Base-by-base conservation (phyloP, 2,329 filamentous ascomycete genomes). In the Aspergillus sergii region DNA sequence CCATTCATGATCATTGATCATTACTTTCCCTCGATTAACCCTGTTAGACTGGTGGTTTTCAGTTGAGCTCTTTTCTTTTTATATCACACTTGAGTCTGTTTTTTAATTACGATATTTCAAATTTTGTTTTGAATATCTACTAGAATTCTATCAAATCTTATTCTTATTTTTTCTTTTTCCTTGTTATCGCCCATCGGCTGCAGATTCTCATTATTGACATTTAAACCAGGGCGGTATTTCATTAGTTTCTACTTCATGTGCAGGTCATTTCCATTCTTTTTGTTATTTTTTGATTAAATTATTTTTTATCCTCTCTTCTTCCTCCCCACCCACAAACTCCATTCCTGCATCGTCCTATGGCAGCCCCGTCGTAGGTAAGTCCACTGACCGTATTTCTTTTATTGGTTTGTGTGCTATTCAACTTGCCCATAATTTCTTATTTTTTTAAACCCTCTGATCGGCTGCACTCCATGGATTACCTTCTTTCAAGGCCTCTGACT, bases 311-410 rank as follows among this genome's bases (percentile, higher is more conserved):
- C 30, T 39, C 16, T 36, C 21, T n/a, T 16, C 8, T 36, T 32
- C 32, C 21, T 55, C 51, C 51, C 51, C 34, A 55, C 51, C 51
- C 51, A 55, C 51, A 55, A 55, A 39, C 19, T 28, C 51, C 51
- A 50, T 50, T 19, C 28, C n/a, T 12, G 14, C 8, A 36, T 30
- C 46, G 16, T 26, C 46, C 48, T 51, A 55, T 55, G 51, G 41
- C 51, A 36, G 51, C 21, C 23, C 11, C 36, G 32, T 55, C 11
- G 30, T 36, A 55, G 34, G 19, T 53, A 53, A 39, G 51, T 55
- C 51, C 30, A 55, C 51, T 39, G 51, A 55, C 51, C 51, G 32
- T 55, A 55, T 55, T 55, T 55, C 51, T 55, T 30, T 39, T 39
- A 55, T 55, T 55, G 51, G 51, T 55, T 55, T 55, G 51, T 55